Base-by-base conservation (phyloP, 1,284 basidiomycete species). In the Macrocystidia cucumis region DNA sequence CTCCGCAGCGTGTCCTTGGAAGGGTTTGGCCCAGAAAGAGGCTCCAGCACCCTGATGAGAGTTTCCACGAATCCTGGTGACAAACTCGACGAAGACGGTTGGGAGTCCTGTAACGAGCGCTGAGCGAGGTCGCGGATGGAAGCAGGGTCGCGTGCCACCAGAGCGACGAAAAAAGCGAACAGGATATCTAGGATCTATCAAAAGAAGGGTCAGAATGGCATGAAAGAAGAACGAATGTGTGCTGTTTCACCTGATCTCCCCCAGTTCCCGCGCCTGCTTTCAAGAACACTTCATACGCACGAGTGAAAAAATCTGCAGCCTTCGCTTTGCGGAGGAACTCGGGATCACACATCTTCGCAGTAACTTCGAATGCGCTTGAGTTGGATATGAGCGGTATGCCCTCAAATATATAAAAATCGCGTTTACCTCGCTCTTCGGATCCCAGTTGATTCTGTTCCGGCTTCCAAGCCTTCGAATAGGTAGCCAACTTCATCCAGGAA, bases 401-500 rank as follows among this genome's bases (percentile, higher is more conserved):
- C 41, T 30, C 22, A 21, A 16, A 14, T 2, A 20, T n/a, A 19
- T 27, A 19, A 20, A 5, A 22, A 22, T n/a, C 9, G 26, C 27
- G 33, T 9, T 4, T 45, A 76, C 82, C 78, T 87, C 11, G 76
- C 71, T 46, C 81, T 67, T 30, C 75, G 66, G n/a, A 86, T 63
- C 7, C 69, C 64, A 13, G 78, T 46, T 3, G 66, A n/a, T 60
- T 9, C 65, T 67, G 9, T 60, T 61, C 3, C 56, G 49, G n/a
- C n/a, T 17, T 74, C 72, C 51, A 89, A 67, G 1, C 85, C 84
- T 52, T 89, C 85, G 37, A 87, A 79, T 2, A 89, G 56, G 56
- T 88, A 89, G 0, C 84, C 85, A 2, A 86, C 69, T 47, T 88
- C 85, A 41, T 89, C 85, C 30, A 85, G 52, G 47, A 89, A 89